A percentile compares a stretch with the other conserved stretches of the same genome.
These are phyloP conservation scores for Pseudopyricularia javanii DNA, from an alignment of 2,329 filamentous ascomycete species.

Conservation along the genomic window DNA sequence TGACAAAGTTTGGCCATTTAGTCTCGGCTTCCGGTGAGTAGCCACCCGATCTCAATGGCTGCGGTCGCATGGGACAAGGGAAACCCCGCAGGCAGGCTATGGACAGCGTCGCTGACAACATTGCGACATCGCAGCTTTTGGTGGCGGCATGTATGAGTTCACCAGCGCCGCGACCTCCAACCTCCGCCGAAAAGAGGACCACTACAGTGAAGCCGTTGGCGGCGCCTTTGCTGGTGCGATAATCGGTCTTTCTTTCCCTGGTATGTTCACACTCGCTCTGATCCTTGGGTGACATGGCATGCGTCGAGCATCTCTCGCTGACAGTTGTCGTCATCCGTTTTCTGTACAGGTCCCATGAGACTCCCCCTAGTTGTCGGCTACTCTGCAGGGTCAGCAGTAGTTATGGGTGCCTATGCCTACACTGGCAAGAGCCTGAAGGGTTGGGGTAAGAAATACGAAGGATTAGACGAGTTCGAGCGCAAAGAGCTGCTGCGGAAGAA, in stretches of 20 bases:
- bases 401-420: conserved; percentile 55
- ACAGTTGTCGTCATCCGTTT: neutral
- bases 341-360: conserved; percentile 18
- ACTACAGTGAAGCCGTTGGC: conserved; percentile 60
- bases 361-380: conserved; percentile 61
- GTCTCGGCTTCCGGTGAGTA: conserved; percentile 28
- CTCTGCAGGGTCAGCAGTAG: conserved; percentile 41
- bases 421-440: conserved; percentile 48
- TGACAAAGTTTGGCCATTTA: conserved; percentile 59
- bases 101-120: neutral
- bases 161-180: conserved; percentile 67
- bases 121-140: conserved; percentile 40
- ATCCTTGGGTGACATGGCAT: neutral
- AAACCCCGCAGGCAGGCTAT: neutral
- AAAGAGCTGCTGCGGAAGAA: conserved; percentile 65
- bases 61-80: neutral
- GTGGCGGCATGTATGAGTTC: conserved; percentile 69
- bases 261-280: neutral
- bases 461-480: conserved; percentile 57
- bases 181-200: conserved; percentile 72
- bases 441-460: conserved; percentile 22
- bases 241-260: conserved; percentile 32
- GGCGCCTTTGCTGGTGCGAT: conserved; percentile 66
- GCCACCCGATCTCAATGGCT: conserved; percentile 9
- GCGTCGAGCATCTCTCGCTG: neutral